These are phyloP conservation scores for Candida ovalis DNA, from an alignment of 805 yeast species.

Conservation along the genomic window DNA sequence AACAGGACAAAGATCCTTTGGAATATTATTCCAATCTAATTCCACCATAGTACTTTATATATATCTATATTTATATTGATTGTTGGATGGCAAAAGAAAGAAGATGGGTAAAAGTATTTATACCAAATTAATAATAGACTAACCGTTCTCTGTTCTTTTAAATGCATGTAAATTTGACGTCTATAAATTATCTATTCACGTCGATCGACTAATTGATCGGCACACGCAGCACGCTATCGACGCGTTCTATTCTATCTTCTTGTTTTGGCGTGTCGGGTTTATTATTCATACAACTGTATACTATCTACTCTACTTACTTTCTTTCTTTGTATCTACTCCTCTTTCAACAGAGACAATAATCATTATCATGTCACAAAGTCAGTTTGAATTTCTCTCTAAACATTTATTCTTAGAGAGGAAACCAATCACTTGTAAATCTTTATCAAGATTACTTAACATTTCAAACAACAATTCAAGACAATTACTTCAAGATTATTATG, in stretches of 20 bases:
- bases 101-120: background rate
- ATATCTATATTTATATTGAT: constrained; percentile 5
- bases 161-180: background rate
- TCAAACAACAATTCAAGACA: constrained; percentile 18
- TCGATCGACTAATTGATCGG: background rate
- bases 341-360: too few relatives aligned
- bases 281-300: too few relatives aligned
- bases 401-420: constrained; percentile 17
- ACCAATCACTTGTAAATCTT: constrained; percentile 24
- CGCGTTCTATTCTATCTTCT: background rate
- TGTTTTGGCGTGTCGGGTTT: too few relatives aligned
- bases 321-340: too few relatives aligned
- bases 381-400: constrained; percentile 16
- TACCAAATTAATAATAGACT: too few relatives aligned
- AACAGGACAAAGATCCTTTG: constrained; percentile 75
- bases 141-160: too few relatives aligned
- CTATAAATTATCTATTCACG: background rate
- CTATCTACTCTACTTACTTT: too few relatives aligned
- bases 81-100: background rate
- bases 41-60: constrained; percentile 27
- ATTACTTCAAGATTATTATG: constrained; percentile 20
- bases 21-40: constrained; percentile 32
- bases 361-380: background rate
- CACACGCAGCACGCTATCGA: background rate
- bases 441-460: constrained; percentile 21